Percentiles rank a stretch among this genome's conserved stretches.
Evolutionary conservation across 2,329 filamentous ascomycete genomes (phyloP).

Genomic region (Aspergillus pseudoterreus): DNA sequence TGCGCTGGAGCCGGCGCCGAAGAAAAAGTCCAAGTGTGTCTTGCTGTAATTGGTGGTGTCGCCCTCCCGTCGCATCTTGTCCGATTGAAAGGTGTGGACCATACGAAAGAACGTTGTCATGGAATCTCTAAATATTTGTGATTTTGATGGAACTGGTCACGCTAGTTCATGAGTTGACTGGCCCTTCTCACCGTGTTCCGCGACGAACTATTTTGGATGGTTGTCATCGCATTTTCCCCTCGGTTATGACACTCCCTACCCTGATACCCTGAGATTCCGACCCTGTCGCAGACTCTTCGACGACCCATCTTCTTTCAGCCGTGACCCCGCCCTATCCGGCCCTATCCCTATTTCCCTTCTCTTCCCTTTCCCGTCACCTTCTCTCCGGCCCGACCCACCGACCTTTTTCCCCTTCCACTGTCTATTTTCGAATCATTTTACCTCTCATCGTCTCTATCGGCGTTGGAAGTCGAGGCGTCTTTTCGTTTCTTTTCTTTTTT

Average conservation of each 20-base stretch:
- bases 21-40: constrained; percentile 73
- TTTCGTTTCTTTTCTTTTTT: constrained; percentile 29
- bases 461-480: constrained; percentile 39
- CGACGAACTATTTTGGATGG: constrained; percentile 4
- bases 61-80: neutral
- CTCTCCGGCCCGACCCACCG: constrained; percentile 3
- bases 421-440: constrained; percentile 21
- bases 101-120: neutral
- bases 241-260: constrained; percentile 5
- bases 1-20: constrained; percentile 80
- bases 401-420: constrained; percentile 12
- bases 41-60: constrained; percentile 54
- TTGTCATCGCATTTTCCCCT: constrained; percentile 2
- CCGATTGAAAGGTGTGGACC: constrained; percentile 2
- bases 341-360: neutral
- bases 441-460: constrained; percentile 33
- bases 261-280: constrained; percentile 8
- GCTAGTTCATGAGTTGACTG: constrained; percentile 1
- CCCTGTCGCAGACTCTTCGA: constrained; percentile 4
- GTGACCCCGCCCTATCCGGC: neutral
- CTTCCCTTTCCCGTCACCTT: neutral
- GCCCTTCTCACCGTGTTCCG: constrained; percentile 1
- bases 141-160: neutral
- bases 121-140: neutral
- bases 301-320: constrained; percentile 7